phyloP scores from a whole-genome alignment of 345 rosid genomes.

The Combretum micranthum region DNA sequence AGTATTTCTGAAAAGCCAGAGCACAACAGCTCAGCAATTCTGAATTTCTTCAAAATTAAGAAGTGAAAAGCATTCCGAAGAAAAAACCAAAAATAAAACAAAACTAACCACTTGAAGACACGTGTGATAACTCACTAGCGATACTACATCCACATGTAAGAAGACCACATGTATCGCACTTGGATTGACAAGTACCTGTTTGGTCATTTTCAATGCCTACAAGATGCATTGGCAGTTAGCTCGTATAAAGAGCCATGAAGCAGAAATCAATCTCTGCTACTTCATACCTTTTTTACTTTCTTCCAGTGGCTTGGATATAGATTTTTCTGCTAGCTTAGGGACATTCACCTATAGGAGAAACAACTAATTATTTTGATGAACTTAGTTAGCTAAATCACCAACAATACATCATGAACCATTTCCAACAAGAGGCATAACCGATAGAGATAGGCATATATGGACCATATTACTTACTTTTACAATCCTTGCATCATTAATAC shows the following conservation, averaged over 20 bases:
- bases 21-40: neutral
- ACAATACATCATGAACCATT: neutral
- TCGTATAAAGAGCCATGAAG: conserved; percentile 23
- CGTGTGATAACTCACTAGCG: conserved; percentile 19
- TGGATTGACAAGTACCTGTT: conserved; percentile 21
- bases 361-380: too few species aligned
- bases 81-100: conserved; percentile 3
- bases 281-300: conserved; percentile 50
- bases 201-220: conserved; percentile 27
- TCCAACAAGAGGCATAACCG: neutral
- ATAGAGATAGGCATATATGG: neutral
- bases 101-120: conserved; percentile 28
- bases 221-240: conserved; percentile 20
- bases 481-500: conserved; percentile 16
- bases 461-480: conserved; percentile 26
- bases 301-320: conserved; percentile 18
- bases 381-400: neutral
- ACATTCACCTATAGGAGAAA: conserved; percentile 27
- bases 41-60: neutral
- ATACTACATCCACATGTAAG: conserved; percentile 30
- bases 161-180: conserved; percentile 37
- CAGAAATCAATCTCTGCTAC: conserved; percentile 27
- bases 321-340: conserved; percentile 23
- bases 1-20: conserved; percentile 25
- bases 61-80: neutral